A percentile compares a stretch with the other conserved stretches of the same genome.
phyloP scores from a whole-genome alignment of 352 stramenopile genomes.

The Phytophthora idaei region DNA sequence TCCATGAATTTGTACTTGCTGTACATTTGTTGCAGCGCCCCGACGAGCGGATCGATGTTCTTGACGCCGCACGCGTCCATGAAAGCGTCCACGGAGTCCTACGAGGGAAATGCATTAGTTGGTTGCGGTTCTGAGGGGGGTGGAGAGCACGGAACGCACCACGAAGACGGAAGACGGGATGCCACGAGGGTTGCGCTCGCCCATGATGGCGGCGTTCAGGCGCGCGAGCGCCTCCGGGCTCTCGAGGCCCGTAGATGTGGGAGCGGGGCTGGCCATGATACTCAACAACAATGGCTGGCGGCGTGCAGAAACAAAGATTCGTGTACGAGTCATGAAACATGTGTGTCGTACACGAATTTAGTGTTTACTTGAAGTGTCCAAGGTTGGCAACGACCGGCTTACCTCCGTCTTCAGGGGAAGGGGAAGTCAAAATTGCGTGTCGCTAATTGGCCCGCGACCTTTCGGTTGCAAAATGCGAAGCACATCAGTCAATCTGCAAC shows the following conservation, averaged over 20 bases:
- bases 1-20: slow-evolving; percentile 94
- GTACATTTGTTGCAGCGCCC: slow-evolving; percentile 86
- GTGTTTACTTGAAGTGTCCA: no score
- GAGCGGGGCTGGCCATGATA: slow-evolving; percentile 41
- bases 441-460: slow-evolving; percentile 12
- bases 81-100: slow-evolving; percentile 77
- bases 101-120: slow-evolving; percentile 4
- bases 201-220: slow-evolving; percentile 77
- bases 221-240: slow-evolving; percentile 71
- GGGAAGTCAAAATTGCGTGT: not conserved
- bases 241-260: slow-evolving; percentile 53
- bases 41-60: slow-evolving; percentile 78
- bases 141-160: slow-evolving; percentile 35
- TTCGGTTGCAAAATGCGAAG: slow-evolving; percentile 17
- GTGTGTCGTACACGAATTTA: not conserved
- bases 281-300: not conserved
- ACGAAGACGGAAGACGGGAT: slow-evolving; percentile 84
- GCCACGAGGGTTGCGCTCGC: slow-evolving; percentile 77
- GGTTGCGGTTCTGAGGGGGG: not conserved
- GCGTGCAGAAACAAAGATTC: no score
- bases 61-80: slow-evolving; percentile 59
- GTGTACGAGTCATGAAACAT: not conserved
- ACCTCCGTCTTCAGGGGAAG: not conserved
- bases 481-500: not conserved
- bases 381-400: no score